Conservation (phyloP, 2,329 filamentous ascomycete genomes). For the Fusarium sp. region DNA sequence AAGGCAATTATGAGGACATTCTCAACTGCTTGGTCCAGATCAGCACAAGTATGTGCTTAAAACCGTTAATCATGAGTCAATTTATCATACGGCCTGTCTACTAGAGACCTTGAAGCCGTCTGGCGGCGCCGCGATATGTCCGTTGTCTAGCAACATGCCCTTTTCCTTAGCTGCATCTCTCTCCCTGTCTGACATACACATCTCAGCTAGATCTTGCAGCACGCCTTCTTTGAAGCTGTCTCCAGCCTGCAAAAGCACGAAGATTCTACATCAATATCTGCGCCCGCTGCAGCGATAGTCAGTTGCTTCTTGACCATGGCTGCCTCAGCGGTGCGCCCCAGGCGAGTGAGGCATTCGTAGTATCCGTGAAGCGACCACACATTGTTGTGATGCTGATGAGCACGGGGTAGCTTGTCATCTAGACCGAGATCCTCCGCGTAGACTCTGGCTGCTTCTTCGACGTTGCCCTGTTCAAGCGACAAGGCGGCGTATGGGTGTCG, state of each 20-base stretch:
- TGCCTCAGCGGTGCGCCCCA: conserved; percentile 6
- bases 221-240: not conserved
- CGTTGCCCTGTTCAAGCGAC: conserved; percentile 75
- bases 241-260: conserved; percentile 20
- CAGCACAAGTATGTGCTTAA: too few relatives aligned
- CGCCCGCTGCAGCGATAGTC: not conserved
- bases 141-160: too few relatives aligned
- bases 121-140: too few relatives aligned
- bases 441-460: conserved; percentile 40
- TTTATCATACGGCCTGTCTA: too few relatives aligned
- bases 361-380: conserved; percentile 81
- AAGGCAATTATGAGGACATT: too few relatives aligned
- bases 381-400: conserved; percentile 76
- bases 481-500: conserved; percentile 81
- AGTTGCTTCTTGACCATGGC: conserved; percentile 7
- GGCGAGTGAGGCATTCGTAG: conserved; percentile 68
- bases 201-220: not conserved
- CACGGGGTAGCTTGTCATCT: conserved; percentile 69
- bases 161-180: too few relatives aligned
- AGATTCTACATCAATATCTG: conserved; percentile 7
- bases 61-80: too few relatives aligned
- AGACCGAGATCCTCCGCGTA: not conserved
- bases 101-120: too few relatives aligned
- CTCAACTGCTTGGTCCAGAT: too few relatives aligned
- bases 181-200: too few relatives aligned